Evolutionary conservation across 495 filamentous ascomycete genomes (phyloP).

Genomic region (Daldinia caldariorum): DNA sequence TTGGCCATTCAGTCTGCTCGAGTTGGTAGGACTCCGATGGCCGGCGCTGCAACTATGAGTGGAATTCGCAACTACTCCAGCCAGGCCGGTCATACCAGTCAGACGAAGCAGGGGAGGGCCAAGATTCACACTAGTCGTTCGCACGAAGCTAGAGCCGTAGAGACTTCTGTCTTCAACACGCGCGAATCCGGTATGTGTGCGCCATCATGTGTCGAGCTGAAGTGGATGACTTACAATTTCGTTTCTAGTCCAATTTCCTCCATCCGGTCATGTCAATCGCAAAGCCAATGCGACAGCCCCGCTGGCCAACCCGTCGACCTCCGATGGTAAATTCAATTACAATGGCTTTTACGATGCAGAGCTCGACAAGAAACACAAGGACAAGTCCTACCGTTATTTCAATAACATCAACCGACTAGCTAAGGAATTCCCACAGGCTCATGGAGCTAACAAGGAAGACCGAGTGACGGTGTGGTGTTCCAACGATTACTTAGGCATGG

Average conservation of each 20-base stretch:
- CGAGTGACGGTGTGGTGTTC: slow-evolving; percentile 99
- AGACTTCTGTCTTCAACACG: slow-evolving; percentile 65
- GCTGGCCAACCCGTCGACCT: slow-evolving; percentile 29
- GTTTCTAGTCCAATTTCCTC: slow-evolving; percentile 53
- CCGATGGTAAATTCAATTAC: slow-evolving; percentile 79
- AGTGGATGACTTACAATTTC: slow-evolving; percentile 36
- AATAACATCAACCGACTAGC: slow-evolving; percentile 99
- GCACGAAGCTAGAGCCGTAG: slow-evolving; percentile 76
- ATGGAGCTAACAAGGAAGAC: slow-evolving; percentile 85
- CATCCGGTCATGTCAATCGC: slow-evolving; percentile 49
- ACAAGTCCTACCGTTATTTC: slow-evolving; percentile 99
- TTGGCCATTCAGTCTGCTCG: slow-evolving; percentile 83
- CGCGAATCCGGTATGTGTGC: slow-evolving; percentile 65
- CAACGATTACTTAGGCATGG: slow-evolving; percentile 99
- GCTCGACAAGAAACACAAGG: slow-evolving; percentile 98
- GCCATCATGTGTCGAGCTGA: not conserved
- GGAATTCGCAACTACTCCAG: slow-evolving; percentile 57
- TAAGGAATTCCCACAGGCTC: slow-evolving; percentile 93
- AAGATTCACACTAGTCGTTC: slow-evolving; percentile 80
- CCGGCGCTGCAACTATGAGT: slow-evolving; percentile 54
- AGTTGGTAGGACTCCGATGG: slow-evolving; percentile 49
- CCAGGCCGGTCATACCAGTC: slow-evolving; percentile 55
- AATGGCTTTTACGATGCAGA: slow-evolving; percentile 87
- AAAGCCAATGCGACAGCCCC: slow-evolving; percentile 46
- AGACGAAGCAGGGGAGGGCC: slow-evolving; percentile 66